Conservation (phyloP, 768 basidiomycete species). For the Psilocybe azurescens region DNA sequence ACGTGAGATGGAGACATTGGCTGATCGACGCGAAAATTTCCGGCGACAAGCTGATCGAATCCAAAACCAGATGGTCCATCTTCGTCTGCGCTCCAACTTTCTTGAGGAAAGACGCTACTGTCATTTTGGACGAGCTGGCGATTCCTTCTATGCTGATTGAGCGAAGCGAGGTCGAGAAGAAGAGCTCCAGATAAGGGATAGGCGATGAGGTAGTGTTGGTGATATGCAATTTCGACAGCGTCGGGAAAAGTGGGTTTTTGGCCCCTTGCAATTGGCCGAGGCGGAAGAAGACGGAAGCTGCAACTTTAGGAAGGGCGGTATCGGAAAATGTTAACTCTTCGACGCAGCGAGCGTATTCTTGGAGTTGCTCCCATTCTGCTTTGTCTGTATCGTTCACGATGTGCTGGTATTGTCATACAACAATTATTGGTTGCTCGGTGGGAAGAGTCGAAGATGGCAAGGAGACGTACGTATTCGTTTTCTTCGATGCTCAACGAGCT, state of each 20-base stretch:
- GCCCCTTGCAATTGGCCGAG: slow-evolving; percentile 8
- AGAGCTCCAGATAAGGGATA: background rate
- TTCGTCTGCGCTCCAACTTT: background rate
- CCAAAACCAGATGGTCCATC: background rate
- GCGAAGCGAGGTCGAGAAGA: slow-evolving; percentile 3
- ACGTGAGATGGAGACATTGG: background rate
- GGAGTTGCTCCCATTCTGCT: background rate
- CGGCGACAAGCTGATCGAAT: background rate
- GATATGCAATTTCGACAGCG: background rate
- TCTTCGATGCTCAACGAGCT: background rate
- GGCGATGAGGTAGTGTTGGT: background rate
- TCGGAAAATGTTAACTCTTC: slow-evolving; percentile 3
- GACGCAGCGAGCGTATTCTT: slow-evolving; percentile 1
- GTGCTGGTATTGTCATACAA: background rate
- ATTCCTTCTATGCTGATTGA: background rate
- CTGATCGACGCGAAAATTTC: background rate
- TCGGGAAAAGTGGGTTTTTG: background rate
- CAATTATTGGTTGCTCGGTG: too few relatives aligned
- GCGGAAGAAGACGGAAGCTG: background rate
- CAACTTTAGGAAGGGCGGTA: background rate
- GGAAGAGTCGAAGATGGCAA: background rate
- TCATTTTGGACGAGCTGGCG: background rate
- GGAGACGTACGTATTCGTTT: slow-evolving; percentile 5
- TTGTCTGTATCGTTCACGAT: background rate
- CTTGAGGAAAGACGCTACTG: background rate